These are phyloP conservation scores for Melaleuca alternifolia DNA, from an alignment of 345 rosid genomes.

Conservation along the genomic window DNA sequence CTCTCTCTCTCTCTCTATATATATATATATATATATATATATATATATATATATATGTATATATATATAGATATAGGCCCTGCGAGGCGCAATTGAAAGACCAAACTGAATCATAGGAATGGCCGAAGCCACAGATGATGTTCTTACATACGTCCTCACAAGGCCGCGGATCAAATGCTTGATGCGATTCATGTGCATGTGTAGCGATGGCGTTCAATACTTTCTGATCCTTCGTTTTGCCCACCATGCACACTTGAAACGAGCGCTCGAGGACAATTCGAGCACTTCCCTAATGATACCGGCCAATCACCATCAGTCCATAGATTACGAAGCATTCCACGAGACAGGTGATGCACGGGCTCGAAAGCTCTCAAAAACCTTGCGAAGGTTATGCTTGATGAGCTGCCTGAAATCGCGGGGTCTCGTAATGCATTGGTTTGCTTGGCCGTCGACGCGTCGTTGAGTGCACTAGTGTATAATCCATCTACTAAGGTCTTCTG, in stretches of 20 bases:
- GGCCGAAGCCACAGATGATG: background rate
- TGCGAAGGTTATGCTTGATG: background rate
- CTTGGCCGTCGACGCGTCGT: background rate
- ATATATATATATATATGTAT: no score
- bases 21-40: no score
- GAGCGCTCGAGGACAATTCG: background rate
- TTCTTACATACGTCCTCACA: background rate
- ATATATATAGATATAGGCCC: background rate
- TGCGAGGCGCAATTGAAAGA: no score
- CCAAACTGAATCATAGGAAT: no score
- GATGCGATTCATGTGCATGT: background rate
- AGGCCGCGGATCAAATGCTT: background rate
- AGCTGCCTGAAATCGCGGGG: background rate
- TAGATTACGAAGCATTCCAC: background rate
- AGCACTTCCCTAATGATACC: background rate
- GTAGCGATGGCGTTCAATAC: fast-evolving
- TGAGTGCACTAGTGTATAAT: background rate
- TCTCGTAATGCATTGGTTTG: background rate
- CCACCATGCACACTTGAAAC: fast-evolving
- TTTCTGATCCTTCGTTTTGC: background rate
- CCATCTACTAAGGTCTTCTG: background rate
- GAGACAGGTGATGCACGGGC: background rate
- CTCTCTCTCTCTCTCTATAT: no score
- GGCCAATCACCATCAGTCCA: background rate
- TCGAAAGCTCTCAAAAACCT: background rate